These are phyloP conservation scores for Citrus inodora DNA, from an alignment of 345 rosid genomes.

Conservation along the genomic window DNA sequence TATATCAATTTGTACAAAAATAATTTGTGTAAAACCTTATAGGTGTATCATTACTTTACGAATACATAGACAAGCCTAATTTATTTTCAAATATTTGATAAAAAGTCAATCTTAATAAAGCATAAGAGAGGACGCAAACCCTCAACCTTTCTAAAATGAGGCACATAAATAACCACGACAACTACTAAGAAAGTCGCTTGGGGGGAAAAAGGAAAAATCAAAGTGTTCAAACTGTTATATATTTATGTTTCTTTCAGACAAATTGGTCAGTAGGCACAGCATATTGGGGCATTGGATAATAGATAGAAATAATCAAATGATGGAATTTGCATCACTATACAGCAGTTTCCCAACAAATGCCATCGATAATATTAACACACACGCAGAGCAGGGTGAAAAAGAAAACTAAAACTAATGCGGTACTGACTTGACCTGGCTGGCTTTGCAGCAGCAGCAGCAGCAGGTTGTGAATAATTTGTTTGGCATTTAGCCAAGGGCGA, in stretches of 20 bases:
- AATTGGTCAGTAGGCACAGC: neutral
- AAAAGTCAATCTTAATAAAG: too few relatives aligned
- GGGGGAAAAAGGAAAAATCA: too few relatives aligned
- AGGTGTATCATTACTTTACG: too few relatives aligned
- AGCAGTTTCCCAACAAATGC: neutral
- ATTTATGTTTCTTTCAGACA: neutral
- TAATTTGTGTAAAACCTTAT: too few relatives aligned
- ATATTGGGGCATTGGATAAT: neutral
- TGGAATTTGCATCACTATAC: neutral
- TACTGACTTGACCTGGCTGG: neutral
- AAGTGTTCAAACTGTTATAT: too few relatives aligned
- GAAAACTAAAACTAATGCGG: neutral
- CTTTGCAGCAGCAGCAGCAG: neutral
- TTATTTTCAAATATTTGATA: too few relatives aligned
- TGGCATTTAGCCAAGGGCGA: slow-evolving; percentile 19
- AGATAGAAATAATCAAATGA: neutral
- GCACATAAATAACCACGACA: too few relatives aligned
- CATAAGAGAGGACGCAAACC: too few relatives aligned
- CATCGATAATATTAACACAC: neutral
- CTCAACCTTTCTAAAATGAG: too few relatives aligned
- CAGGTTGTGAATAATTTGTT: slow-evolving; percentile 1
- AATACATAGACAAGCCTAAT: too few relatives aligned
- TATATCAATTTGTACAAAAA: too few relatives aligned
- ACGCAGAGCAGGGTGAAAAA: neutral
- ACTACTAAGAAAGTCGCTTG: too few relatives aligned